Evolutionary conservation across 2,329 filamentous ascomycete species (phyloP).

Genomic region (Microdochium nivale): DNA sequence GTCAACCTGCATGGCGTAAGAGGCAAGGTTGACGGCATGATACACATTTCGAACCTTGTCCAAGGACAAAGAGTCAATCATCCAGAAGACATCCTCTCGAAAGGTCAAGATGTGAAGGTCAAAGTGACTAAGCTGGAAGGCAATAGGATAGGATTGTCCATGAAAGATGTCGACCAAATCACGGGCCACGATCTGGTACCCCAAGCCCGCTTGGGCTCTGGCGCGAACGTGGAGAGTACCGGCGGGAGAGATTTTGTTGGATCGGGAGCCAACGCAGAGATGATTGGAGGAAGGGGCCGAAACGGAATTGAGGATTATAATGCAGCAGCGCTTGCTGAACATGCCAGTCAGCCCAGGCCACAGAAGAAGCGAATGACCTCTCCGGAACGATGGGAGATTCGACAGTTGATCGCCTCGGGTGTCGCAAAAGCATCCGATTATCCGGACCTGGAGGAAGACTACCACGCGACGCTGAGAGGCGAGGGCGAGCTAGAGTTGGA

Average conservation of each 20-base stretch:
- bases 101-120: conserved; percentile 79
- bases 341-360: conserved; percentile 43
- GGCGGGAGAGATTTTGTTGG: conserved; percentile 55
- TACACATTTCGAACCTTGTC: conserved; percentile 85
- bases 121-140: conserved; percentile 86
- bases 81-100: conserved; percentile 76
- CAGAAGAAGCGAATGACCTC: conserved; percentile 92
- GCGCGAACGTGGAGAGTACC: conserved; percentile 80
- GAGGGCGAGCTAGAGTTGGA: conserved; percentile 87
- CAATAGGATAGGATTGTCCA: conserved; percentile 75
- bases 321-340: conserved; percentile 56
- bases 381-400: conserved; percentile 94
- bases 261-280: conserved; percentile 38
- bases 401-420: conserved; percentile 91
- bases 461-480: conserved; percentile 77
- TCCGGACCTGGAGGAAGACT: conserved; percentile 89
- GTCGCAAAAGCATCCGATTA: conserved; percentile 90
- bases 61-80: conserved; percentile 83
- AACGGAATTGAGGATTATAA: conserved; percentile 4
- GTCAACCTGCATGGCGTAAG: conserved; percentile 82
- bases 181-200: conserved; percentile 79
- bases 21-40: conserved; percentile 85
- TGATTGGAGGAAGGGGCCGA: conserved; percentile 18
- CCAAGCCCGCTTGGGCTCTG: conserved; percentile 70
- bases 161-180: conserved; percentile 94